These are phyloP conservation scores for Candida sonorensis DNA, from an alignment of 805 yeast genomes.

Conservation along the genomic window DNA sequence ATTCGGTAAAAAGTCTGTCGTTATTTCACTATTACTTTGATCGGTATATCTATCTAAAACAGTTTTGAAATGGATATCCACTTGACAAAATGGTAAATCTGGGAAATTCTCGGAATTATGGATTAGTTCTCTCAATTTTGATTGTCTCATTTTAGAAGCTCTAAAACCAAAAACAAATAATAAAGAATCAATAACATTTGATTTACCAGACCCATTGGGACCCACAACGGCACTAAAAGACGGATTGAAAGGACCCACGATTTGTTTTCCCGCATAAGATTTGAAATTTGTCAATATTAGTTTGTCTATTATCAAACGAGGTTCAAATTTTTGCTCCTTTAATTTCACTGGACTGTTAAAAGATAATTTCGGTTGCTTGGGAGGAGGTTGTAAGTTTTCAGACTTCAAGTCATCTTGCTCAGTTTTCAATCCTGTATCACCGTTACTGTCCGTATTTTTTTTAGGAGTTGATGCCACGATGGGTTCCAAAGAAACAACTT, in stretches of 20 bases:
- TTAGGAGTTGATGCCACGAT: no score
- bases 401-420: no score
- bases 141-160: slow-evolving; percentile 95
- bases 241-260: slow-evolving; percentile 89
- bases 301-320: slow-evolving; percentile 66
- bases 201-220: slow-evolving; percentile 97
- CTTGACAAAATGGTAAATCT: slow-evolving; percentile 68
- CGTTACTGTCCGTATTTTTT: no score
- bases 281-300: slow-evolving; percentile 81
- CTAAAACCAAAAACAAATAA: slow-evolving; percentile 97
- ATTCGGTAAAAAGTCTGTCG: slow-evolving; percentile 41
- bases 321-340: slow-evolving; percentile 13
- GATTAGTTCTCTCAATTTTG: slow-evolving; percentile 84
- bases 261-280: slow-evolving; percentile 90
- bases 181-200: slow-evolving; percentile 96
- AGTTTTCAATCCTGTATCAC: no score
- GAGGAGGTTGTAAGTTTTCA: not conserved
- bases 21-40: slow-evolving; percentile 16
- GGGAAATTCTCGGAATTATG: slow-evolving; percentile 80
- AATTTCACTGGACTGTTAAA: no score
- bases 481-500: no score
- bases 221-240: slow-evolving; percentile 97
- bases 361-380: not conserved
- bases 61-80: slow-evolving; percentile 80
- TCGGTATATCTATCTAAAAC: slow-evolving; percentile 45